These are phyloP conservation scores for Fonsecaea pedrosoi DNA, from an alignment of 2,329 filamentous ascomycete genomes.

Conservation along the genomic window DNA sequence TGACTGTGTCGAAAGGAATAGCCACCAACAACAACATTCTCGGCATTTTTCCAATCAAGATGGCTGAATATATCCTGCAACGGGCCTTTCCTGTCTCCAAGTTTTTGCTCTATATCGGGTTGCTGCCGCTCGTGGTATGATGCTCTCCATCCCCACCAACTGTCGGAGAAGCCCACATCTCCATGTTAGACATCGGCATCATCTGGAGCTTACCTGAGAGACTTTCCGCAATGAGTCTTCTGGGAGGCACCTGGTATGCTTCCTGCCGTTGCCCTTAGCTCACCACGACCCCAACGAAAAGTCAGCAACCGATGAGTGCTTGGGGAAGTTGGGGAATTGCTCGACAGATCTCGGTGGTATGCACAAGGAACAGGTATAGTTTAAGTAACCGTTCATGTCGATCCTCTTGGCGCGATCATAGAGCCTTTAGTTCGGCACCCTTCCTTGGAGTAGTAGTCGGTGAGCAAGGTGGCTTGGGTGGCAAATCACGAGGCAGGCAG, in stretches of 20 bases:
- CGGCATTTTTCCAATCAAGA: not conserved
- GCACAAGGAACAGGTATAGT: not conserved
- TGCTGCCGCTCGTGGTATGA: not conserved
- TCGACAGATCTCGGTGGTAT: not conserved
- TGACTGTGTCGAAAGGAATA: not conserved
- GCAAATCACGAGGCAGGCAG: not conserved
- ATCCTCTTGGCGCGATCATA: not conserved
- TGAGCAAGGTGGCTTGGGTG: not conserved
- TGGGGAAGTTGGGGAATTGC: constrained; percentile 1
- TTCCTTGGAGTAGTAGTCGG: not conserved
- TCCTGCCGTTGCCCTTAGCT: not conserved
- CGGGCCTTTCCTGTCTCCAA: not conserved
- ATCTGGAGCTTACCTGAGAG: not conserved
- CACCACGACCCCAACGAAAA: not conserved
- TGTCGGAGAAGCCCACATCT: not conserved
- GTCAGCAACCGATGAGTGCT: not conserved
- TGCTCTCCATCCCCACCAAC: not conserved
- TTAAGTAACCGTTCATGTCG: not conserved
- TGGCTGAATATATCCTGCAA: not conserved
- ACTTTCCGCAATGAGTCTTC: not conserved
- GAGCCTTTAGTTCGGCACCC: not conserved
- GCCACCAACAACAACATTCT: not conserved
- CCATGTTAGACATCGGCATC: not conserved
- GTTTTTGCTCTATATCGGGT: not conserved
- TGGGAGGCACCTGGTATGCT: not conserved